Evolutionary conservation across 768 basidiomycete genomes (phyloP).

Genomic region (Gloeophyllum trabeum): DNA sequence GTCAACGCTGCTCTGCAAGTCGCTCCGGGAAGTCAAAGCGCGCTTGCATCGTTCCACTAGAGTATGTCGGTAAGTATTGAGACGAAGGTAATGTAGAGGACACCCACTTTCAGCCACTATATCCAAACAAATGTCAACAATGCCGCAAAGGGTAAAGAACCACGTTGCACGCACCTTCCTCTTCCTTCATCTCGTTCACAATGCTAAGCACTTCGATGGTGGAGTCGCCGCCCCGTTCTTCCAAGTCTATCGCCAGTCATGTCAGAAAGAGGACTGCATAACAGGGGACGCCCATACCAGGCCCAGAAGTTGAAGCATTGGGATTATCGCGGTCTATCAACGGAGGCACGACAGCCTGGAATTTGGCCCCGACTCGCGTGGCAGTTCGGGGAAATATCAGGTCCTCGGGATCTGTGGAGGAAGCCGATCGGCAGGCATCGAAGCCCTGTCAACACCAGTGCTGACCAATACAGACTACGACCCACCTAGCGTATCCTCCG

Average conservation of each 20-base stretch:
- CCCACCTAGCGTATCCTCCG: conserved; percentile 83
- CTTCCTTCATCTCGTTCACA: conserved; percentile 50
- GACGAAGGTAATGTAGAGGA: not conserved
- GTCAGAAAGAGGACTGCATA: no score
- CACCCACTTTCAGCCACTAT: conserved; percentile 8
- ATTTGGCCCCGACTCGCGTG: conserved; percentile 84
- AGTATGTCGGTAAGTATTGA: conserved; percentile 1
- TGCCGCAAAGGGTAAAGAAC: conserved; percentile 6
- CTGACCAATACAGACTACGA: conserved; percentile 2
- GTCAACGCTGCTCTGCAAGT: conserved; percentile 55
- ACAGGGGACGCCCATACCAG: no score
- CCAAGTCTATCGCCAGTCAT: conserved; percentile 18
- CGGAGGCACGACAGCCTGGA: conserved; percentile 52
- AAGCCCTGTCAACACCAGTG: no score
- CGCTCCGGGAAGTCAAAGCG: conserved; percentile 38
- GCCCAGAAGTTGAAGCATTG: no score
- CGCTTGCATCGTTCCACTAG: conserved; percentile 61
- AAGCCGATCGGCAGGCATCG: conserved; percentile 13
- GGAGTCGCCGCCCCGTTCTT: conserved; percentile 58
- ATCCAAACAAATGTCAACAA: conserved; percentile 7
- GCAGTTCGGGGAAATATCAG: conserved; percentile 91
- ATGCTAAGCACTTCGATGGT: conserved; percentile 66
- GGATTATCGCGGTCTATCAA: no score
- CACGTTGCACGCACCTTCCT: conserved; percentile 44
- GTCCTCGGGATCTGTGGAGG: conserved; percentile 77